Evolutionary conservation across 2,329 filamentous ascomycete genomes (phyloP).

Genomic region (Leptographium wingfieldii): DNA sequence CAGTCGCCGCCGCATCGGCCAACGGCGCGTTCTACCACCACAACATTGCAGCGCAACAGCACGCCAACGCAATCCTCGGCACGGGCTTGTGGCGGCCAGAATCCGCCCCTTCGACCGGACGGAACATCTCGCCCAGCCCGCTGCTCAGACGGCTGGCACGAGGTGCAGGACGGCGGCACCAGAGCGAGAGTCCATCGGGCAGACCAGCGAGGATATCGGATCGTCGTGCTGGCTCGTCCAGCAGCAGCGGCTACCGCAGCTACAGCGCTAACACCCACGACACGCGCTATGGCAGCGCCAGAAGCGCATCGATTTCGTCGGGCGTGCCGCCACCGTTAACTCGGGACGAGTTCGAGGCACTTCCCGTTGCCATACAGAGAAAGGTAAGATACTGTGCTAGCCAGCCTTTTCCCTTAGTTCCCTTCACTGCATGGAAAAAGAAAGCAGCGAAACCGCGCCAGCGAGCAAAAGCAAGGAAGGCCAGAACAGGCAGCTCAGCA

Average conservation of each 20-base stretch:
- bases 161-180: not conserved
- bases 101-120: not conserved
- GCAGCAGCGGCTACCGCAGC: conserved; percentile 3
- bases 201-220: too few species aligned
- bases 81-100: not conserved
- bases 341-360: conserved; percentile 35
- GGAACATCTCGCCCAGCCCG: conserved; percentile 2
- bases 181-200: not conserved
- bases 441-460: too few species aligned
- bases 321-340: conserved; percentile 21
- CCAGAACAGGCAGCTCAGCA: not conserved
- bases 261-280: conserved; percentile 9
- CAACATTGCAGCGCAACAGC: not conserved
- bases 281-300: conserved; percentile 5
- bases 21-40: not conserved
- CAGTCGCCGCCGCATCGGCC: not conserved
- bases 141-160: conserved; percentile 8
- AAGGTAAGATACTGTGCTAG: conserved; percentile 25
- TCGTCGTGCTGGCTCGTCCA: not conserved
- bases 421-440: too few species aligned
- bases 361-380: conserved; percentile 35
- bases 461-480: not conserved
- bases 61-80: not conserved
- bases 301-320: conserved; percentile 13
- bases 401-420: too few species aligned